Evolutionary conservation across 768 basidiomycete species (phyloP).

Genomic region (Podaxis sp.): DNA sequence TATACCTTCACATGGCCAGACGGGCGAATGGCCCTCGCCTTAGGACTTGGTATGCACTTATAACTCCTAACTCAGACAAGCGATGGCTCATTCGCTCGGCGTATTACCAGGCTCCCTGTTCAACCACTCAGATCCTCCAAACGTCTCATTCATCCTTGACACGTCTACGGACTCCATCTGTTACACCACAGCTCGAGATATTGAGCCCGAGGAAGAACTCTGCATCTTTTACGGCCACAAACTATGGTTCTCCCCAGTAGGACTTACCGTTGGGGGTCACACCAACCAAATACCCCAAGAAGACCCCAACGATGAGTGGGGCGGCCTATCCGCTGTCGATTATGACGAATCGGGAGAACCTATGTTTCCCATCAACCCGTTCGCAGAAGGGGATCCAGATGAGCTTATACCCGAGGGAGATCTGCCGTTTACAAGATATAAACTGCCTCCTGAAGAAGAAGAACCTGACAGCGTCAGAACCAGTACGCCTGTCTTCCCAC

Average conservation of each 20-base stretch:
- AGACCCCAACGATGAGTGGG: constrained; percentile 42
- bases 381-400: constrained; percentile 35
- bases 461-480: constrained; percentile 54
- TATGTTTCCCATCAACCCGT: constrained; percentile 23
- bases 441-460: constrained; percentile 63
- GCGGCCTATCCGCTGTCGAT: constrained; percentile 33
- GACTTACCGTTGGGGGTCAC: background rate
- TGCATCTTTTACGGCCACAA: constrained; percentile 76
- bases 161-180: constrained; percentile 53
- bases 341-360: constrained; percentile 17
- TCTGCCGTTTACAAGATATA: constrained; percentile 66
- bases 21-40: constrained; percentile 71
- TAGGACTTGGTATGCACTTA: constrained; percentile 62
- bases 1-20: constrained; percentile 79
- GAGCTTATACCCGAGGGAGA: constrained; percentile 54
- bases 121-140: constrained; percentile 72
- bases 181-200: constrained; percentile 53
- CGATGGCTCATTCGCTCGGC: background rate
- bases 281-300: constrained; percentile 10
- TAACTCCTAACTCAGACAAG: background rate
- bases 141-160: constrained; percentile 66
- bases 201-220: constrained; percentile 67
- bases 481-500: constrained; percentile 32
- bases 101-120: constrained; percentile 66
- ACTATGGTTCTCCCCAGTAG: constrained; percentile 57